These are phyloP conservation scores for Fusarium sp. DNA, from an alignment of 2,329 filamentous ascomycete species.

Conservation along the genomic window DNA sequence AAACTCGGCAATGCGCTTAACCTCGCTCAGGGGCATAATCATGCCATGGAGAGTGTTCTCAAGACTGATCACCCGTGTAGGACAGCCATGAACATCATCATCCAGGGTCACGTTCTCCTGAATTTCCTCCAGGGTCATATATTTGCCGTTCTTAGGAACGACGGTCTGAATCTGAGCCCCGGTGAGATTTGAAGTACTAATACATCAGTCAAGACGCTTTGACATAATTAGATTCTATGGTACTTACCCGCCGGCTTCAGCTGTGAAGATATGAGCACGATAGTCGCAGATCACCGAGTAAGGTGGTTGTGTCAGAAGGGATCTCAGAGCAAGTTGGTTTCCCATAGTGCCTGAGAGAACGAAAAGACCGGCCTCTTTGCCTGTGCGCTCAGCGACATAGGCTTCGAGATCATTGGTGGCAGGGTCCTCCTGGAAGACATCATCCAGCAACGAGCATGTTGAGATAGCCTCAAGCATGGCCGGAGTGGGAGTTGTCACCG, in stretches of 20 bases:
- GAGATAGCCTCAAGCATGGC: slow-evolving; percentile 86
- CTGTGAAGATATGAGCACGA: slow-evolving; percentile 79
- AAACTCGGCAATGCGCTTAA: slow-evolving; percentile 75
- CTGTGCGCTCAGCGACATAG: slow-evolving; percentile 77
- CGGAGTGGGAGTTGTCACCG: slow-evolving; percentile 77
- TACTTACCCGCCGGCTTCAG: slow-evolving; percentile 69
- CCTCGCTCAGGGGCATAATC: slow-evolving; percentile 80
- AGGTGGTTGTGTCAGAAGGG: slow-evolving; percentile 82
- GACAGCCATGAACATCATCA: slow-evolving; percentile 80
- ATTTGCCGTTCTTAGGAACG: slow-evolving; percentile 74
- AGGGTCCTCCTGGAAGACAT: slow-evolving; percentile 83
- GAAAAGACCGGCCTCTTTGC: slow-evolving; percentile 81
- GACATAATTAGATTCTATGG: fast-evolving
- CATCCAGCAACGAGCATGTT: slow-evolving; percentile 80
- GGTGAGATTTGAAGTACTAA: slow-evolving; percentile 74
- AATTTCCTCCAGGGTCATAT: slow-evolving; percentile 83
- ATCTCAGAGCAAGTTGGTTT: slow-evolving; percentile 85
- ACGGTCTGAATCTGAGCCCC: slow-evolving; percentile 77
- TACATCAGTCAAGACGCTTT: neutral
- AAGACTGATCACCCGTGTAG: slow-evolving; percentile 82
- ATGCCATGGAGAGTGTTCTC: slow-evolving; percentile 88
- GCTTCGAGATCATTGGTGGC: slow-evolving; percentile 81
- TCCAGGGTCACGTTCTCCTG: slow-evolving; percentile 71
- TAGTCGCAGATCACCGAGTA: slow-evolving; percentile 83
- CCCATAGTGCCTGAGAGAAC: slow-evolving; percentile 95